Evolutionary conservation across 345 rosid genomes (phyloP).

Genomic region (Mallotus nudiflorus): DNA sequence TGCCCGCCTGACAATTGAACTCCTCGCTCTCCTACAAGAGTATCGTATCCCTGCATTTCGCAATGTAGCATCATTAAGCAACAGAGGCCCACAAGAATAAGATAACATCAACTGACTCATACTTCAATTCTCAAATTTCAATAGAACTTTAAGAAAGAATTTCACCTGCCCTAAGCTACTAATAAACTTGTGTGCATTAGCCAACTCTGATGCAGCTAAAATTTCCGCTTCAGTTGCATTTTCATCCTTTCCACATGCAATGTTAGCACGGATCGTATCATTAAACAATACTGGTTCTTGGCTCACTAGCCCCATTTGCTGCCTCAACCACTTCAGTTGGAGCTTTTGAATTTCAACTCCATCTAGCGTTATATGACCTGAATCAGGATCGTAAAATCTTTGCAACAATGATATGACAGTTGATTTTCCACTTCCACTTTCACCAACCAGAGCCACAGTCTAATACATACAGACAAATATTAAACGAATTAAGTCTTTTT

Average conservation of each 20-base stretch:
- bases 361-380: slow-evolving; percentile 70
- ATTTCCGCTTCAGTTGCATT: slow-evolving; percentile 70
- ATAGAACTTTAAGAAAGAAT: too few species aligned
- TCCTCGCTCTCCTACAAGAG: slow-evolving; percentile 74
- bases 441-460: slow-evolving; percentile 89
- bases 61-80: background rate
- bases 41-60: slow-evolving; percentile 61
- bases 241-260: slow-evolving; percentile 80
- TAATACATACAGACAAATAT: slow-evolving; percentile 23
- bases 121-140: too few species aligned
- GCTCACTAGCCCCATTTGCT: slow-evolving; percentile 85
- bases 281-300: slow-evolving; percentile 86
- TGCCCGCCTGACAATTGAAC: slow-evolving; percentile 79
- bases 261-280: slow-evolving; percentile 76
- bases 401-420: slow-evolving; percentile 69
- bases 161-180: slow-evolving; percentile 83
- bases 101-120: too few species aligned
- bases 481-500: too few species aligned
- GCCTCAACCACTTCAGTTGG: slow-evolving; percentile 73
- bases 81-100: background rate
- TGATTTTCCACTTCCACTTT: slow-evolving; percentile 89
- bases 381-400: slow-evolving; percentile 78
- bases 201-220: slow-evolving; percentile 61
- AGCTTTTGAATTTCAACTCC: slow-evolving; percentile 63
- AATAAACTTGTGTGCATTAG: slow-evolving; percentile 84